Evolutionary conservation across 1,139 yeast species (phyloP).

Genomic region (Candida sp.): DNA sequence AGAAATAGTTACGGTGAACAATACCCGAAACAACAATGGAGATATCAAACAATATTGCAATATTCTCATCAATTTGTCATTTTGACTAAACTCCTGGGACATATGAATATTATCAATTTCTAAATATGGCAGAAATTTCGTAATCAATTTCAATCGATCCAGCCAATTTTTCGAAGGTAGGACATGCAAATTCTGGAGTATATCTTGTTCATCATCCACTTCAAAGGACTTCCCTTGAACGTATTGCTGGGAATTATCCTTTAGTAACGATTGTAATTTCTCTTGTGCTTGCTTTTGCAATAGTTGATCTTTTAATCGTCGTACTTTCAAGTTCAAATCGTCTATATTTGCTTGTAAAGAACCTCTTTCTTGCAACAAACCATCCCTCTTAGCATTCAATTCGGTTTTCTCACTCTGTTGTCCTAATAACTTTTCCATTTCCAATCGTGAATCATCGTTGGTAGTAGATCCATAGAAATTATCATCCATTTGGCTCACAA

Average conservation of each 20-base stretch:
- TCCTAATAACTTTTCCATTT: slow-evolving; percentile 9
- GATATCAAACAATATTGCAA: slow-evolving; percentile 19
- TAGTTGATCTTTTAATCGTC: slow-evolving; percentile 14
- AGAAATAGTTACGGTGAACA: slow-evolving; percentile 15
- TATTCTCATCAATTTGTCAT: slow-evolving; percentile 11
- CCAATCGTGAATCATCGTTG: neutral
- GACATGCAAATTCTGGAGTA: slow-evolving; percentile 25
- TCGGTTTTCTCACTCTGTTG: slow-evolving; percentile 19
- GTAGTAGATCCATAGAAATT: neutral
- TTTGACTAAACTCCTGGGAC: slow-evolving; percentile 8
- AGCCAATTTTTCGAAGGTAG: slow-evolving; percentile 36
- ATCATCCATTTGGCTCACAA: neutral
- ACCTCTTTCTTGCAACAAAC: slow-evolving; percentile 18
- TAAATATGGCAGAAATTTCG: slow-evolving; percentile 23
- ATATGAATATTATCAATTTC: slow-evolving; percentile 18
- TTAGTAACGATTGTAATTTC: slow-evolving; percentile 18
- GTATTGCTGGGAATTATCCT: slow-evolving; percentile 18
- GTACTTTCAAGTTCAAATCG: slow-evolving; percentile 14
- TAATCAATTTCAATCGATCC: slow-evolving; percentile 22
- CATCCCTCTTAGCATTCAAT: slow-evolving; percentile 16
- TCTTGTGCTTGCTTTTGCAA: slow-evolving; percentile 12
- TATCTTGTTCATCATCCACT: slow-evolving; percentile 16
- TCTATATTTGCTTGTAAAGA: slow-evolving; percentile 17
- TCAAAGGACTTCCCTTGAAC: slow-evolving; percentile 1
- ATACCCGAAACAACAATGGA: slow-evolving; percentile 21